Conservation (phyloP, 2,329 filamentous ascomycete genomes). For the Aureobasidium sp. region DNA sequence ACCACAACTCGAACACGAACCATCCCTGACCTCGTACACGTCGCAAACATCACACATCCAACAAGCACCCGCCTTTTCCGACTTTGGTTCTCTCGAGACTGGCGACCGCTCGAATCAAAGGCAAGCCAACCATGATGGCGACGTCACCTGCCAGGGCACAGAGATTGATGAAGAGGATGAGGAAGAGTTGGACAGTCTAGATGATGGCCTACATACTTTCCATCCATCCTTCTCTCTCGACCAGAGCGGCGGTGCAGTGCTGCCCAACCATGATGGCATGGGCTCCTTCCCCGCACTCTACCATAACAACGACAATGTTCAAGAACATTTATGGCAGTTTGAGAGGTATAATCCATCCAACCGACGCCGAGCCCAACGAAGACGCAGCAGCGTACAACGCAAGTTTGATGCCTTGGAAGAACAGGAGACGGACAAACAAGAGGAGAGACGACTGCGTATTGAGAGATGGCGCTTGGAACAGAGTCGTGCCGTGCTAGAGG, state of each 20-base stretch:
- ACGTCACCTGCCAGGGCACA: constrained; percentile 34
- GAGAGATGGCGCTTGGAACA: constrained; percentile 90
- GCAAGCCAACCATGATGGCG: constrained; percentile 37
- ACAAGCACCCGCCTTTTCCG: constrained; percentile 66
- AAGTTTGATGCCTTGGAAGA: constrained; percentile 45
- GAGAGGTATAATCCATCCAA: constrained; percentile 68
- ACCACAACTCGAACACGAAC: constrained; percentile 41
- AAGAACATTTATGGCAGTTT: constrained; percentile 83
- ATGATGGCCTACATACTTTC: constrained; percentile 85
- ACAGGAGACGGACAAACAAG: constrained; percentile 50
- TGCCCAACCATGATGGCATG: constrained; percentile 88
- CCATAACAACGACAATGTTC: constrained; percentile 50
- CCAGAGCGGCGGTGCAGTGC: constrained; percentile 55
- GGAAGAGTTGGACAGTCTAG: constrained; percentile 81
- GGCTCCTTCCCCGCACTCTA: constrained; percentile 59
- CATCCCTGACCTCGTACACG: constrained; percentile 57
- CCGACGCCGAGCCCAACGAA: constrained; percentile 46
- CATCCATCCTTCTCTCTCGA: constrained; percentile 48
- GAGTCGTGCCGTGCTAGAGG: constrained; percentile 72
- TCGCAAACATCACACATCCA: constrained; percentile 57
- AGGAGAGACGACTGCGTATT: constrained; percentile 72
- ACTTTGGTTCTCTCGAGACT: constrained; percentile 69
- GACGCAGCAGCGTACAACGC: constrained; percentile 49
- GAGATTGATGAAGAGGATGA: constrained; percentile 52
- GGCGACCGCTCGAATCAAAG: constrained; percentile 49